Percentiles rank a stretch among this genome's conserved stretches.
Evolutionary conservation across 345 rosid genomes (phyloP).

Genomic region (Dipteronia sinensis): DNA sequence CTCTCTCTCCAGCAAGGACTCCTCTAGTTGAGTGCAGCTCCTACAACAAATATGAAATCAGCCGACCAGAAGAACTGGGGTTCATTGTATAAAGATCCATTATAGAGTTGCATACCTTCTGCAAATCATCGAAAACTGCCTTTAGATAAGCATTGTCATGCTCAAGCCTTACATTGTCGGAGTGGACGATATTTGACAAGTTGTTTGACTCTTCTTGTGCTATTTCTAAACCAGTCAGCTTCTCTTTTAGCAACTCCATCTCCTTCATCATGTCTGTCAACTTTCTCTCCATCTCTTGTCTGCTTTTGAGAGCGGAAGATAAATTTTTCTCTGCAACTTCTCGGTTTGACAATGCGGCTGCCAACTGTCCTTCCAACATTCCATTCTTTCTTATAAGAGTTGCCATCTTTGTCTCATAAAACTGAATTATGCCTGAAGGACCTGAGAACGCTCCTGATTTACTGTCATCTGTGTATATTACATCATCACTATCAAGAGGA

Average conservation of each 20-base stretch:
- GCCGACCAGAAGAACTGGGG: neutral
- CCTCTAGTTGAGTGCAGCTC: slow-evolving; percentile 97
- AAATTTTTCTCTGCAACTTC: slow-evolving; percentile 75
- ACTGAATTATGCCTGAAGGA: slow-evolving; percentile 62
- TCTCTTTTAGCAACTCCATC: slow-evolving; percentile 86
- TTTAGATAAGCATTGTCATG: slow-evolving; percentile 95
- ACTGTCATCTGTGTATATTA: slow-evolving; percentile 44
- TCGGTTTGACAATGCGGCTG: slow-evolving; percentile 63
- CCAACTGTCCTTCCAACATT: slow-evolving; percentile 74
- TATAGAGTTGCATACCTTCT: slow-evolving; percentile 58
- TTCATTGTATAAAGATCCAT: neutral
- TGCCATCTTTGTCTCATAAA: slow-evolving; percentile 76
- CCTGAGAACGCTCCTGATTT: slow-evolving; percentile 42
- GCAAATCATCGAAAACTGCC: slow-evolving; percentile 94
- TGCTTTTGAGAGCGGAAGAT: slow-evolving; percentile 68
- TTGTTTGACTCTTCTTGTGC: slow-evolving; percentile 91
- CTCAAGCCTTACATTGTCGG: slow-evolving; percentile 95
- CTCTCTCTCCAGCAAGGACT: slow-evolving; percentile 92
- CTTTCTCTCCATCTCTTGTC: slow-evolving; percentile 83
- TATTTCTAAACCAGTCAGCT: slow-evolving; percentile 67
- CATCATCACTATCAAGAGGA: slow-evolving; percentile 45
- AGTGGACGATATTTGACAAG: slow-evolving; percentile 84
- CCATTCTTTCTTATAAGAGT: slow-evolving; percentile 73
- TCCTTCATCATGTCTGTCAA: slow-evolving; percentile 64
- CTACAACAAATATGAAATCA: slow-evolving; percentile 35